Percentiles rank a stretch among this genome's conserved stretches.
phyloP scores from a whole-genome alignment of 148 eudicot genomes.

The Heliosperma pusillum region DNA sequence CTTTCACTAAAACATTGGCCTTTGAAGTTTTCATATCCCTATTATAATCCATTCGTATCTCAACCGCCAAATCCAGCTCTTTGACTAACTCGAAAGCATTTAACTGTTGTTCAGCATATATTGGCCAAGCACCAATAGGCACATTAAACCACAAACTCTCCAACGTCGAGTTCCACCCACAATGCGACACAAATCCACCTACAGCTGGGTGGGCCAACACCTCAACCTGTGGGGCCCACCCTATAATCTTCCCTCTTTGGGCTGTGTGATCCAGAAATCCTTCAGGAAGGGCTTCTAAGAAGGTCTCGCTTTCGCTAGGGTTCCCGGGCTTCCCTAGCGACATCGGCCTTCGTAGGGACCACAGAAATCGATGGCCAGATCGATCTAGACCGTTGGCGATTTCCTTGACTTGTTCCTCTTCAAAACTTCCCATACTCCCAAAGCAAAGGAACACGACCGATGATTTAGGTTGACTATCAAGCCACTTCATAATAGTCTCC shows the following conservation, averaged over 20 bases:
- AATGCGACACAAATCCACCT: slow-evolving; percentile 31
- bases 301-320: not conserved
- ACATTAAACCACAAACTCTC: slow-evolving; percentile 27
- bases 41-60: slow-evolving; percentile 24
- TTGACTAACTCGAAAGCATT: slow-evolving; percentile 29
- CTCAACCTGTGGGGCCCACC: slow-evolving; percentile 33
- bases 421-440: slow-evolving; percentile 53
- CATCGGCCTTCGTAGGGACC: slow-evolving; percentile 29
- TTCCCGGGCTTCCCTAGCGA: not conserved
- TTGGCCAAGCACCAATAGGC: slow-evolving; percentile 27
- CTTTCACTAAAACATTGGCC: slow-evolving; percentile 6
- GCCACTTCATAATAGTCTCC: slow-evolving; percentile 35
- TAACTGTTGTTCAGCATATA: slow-evolving; percentile 26
- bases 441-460: slow-evolving; percentile 61
- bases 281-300: slow-evolving; percentile 25
- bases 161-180: slow-evolving; percentile 32
- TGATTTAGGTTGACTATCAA: slow-evolving; percentile 39
- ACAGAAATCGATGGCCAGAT: slow-evolving; percentile 36
- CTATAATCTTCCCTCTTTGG: slow-evolving; percentile 26
- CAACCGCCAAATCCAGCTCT: slow-evolving; percentile 27
- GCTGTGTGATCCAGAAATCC: slow-evolving; percentile 24
- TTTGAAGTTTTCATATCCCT: not conserved
- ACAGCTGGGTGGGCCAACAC: slow-evolving; percentile 21
- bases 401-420: slow-evolving; percentile 38
- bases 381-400: slow-evolving; percentile 52